Percentiles rank a stretch among this genome's conserved stretches.
Conservation (phyloP, 2,329 filamentous ascomycete species). For the Aureobasidium vineae region DNA sequence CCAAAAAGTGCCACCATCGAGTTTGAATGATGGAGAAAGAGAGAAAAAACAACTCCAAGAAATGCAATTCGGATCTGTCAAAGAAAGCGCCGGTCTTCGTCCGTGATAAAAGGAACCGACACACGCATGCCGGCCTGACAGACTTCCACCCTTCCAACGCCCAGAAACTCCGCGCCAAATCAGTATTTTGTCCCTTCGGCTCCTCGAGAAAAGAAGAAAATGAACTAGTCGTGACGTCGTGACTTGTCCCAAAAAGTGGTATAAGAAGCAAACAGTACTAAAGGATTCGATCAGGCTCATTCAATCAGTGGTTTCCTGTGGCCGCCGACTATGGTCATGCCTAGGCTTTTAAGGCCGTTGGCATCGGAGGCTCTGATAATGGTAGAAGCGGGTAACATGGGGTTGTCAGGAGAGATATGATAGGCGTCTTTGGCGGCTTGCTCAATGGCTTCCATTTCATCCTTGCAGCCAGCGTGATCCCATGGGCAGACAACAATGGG, state of each 20-base stretch:
- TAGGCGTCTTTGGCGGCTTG: conserved; percentile 92
- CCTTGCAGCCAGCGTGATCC: conserved; percentile 92
- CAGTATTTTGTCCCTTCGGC: conserved; percentile 11
- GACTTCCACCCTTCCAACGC: background rate
- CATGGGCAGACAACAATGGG: conserved; percentile 95
- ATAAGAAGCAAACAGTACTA: conserved; percentile 2
- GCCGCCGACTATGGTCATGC: conserved; percentile 62
- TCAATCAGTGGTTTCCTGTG: conserved; percentile 64
- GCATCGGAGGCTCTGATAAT: conserved; percentile 78
- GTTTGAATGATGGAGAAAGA: background rate
- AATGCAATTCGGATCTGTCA: conserved; percentile 4
- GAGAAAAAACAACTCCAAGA: background rate
- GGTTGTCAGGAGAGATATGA: conserved; percentile 82
- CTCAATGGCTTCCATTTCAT: conserved; percentile 98
- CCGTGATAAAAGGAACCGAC: background rate
- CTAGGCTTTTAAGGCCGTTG: conserved; percentile 58
- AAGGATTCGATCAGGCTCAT: conserved; percentile 43
- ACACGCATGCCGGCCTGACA: background rate
- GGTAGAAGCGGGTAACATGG: conserved; percentile 81
- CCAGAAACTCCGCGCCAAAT: conserved; percentile 22
- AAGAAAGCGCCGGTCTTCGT: background rate
- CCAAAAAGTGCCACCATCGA: background rate
- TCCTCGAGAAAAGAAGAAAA: background rate
- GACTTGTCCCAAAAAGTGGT: conserved; percentile 4
- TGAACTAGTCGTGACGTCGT: conserved; percentile 11